Conservation (phyloP, 164 flowering plant genomes). For the Liriodendron chinense region DNA sequence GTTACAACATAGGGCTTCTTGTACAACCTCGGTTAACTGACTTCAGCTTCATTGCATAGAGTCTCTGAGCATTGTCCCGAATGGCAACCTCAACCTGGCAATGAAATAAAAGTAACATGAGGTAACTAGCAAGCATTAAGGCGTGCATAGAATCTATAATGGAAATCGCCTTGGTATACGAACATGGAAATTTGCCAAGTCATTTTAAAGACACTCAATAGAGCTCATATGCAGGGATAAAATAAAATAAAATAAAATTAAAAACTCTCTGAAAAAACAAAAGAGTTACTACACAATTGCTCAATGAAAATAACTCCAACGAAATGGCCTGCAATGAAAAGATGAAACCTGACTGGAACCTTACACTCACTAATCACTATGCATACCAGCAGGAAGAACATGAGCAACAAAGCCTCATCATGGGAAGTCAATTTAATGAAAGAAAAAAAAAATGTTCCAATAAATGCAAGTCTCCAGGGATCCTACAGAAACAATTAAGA, state of each 20-base stretch:
- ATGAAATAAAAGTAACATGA: not conserved
- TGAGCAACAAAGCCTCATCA: not conserved
- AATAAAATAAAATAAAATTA: too few relatives aligned
- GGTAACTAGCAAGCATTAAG: not conserved
- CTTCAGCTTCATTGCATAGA: constrained; percentile 62
- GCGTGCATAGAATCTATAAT: not conserved
- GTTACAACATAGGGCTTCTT: not conserved
- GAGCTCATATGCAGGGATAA: not conserved
- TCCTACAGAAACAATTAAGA: not conserved
- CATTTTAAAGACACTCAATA: not conserved
- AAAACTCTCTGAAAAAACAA: too few relatives aligned
- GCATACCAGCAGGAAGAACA: not conserved
- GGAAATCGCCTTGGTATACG: not conserved
- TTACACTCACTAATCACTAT: not conserved
- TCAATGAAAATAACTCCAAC: too few relatives aligned
- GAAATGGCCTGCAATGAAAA: too few relatives aligned
- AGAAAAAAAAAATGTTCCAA: not conserved
- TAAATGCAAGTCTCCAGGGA: not conserved
- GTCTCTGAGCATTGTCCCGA: constrained; percentile 86
- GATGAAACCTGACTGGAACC: not conserved
- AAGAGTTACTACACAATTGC: too few relatives aligned
- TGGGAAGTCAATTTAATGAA: not conserved
- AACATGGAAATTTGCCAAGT: not conserved
- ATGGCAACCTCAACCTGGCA: constrained; percentile 90
- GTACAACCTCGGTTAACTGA: constrained; percentile 67